Evolutionary conservation across 1,284 basidiomycete genomes (phyloP).

Genomic region (Tylopilus sp.): DNA sequence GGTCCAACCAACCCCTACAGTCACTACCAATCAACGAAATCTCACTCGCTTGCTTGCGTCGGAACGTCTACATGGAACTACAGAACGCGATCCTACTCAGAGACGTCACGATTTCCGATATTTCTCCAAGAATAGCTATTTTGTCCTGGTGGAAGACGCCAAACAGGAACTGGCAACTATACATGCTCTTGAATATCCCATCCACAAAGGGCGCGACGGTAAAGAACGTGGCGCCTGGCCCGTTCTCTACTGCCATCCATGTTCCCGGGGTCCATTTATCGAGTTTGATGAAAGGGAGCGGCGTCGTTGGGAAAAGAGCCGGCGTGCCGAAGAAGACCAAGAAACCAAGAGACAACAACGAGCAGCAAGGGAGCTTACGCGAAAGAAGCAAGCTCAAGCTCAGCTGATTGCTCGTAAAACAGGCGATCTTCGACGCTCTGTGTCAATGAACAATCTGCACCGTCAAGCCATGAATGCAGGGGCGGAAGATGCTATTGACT

Average conservation of each 20-base stretch:
- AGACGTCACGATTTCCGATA: constrained; percentile 86
- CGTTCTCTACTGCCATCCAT: constrained; percentile 65
- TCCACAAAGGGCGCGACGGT: constrained; percentile 48
- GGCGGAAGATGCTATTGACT: constrained; percentile 40
- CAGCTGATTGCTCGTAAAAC: constrained; percentile 38
- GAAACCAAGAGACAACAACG: constrained; percentile 45
- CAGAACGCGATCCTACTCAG: constrained; percentile 86
- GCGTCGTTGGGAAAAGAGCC: constrained; percentile 55
- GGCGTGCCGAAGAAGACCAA: constrained; percentile 47
- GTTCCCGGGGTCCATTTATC: constrained; percentile 65
- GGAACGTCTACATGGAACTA: constrained; percentile 81
- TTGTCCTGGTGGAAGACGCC: constrained; percentile 89
- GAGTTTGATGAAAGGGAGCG: constrained; percentile 69
- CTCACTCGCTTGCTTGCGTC: constrained; percentile 74
- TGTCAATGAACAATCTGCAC: constrained; percentile 73
- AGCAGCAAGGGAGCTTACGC: constrained; percentile 39
- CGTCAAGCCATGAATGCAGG: constrained; percentile 41
- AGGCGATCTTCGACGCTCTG: constrained; percentile 67
- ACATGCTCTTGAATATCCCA: constrained; percentile 59
- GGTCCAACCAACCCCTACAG: constrained; percentile 26
- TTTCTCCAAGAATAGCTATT: constrained; percentile 75
- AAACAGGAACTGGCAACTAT: constrained; percentile 73
- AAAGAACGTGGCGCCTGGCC: constrained; percentile 59
- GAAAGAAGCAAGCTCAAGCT: constrained; percentile 41
- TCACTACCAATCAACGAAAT: constrained; percentile 35